Evolutionary conservation across 1,139 yeast genomes (phyloP).

Genomic region (Lizanozyma gosingica): DNA sequence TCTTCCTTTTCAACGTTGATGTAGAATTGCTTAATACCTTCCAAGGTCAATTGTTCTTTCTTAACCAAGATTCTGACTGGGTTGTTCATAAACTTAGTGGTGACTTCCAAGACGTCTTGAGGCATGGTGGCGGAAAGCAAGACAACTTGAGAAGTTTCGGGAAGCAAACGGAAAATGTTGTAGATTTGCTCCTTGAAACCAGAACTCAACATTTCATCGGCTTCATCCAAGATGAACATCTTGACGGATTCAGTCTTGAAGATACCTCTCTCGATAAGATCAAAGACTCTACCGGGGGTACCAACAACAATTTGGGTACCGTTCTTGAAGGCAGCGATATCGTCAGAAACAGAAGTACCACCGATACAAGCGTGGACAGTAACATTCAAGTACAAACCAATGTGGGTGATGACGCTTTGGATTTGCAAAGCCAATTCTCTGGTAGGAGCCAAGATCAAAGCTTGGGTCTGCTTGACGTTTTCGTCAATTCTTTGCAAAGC

Average conservation of each 20-base stretch:
- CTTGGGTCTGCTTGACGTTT: conserved; percentile 73
- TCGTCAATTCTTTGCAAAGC: conserved; percentile 90
- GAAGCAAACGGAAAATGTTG: conserved; percentile 91
- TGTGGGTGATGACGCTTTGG: conserved; percentile 89
- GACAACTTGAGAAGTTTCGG: conserved; percentile 93
- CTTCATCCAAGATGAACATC: conserved; percentile 98
- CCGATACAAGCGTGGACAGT: conserved; percentile 98
- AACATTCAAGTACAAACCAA: conserved; percentile 89
- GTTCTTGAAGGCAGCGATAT: conserved; percentile 81
- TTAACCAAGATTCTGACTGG: conserved; percentile 96
- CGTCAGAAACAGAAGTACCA: conserved; percentile 91
- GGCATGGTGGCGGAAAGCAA: conserved; percentile 98
- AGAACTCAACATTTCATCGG: conserved; percentile 95
- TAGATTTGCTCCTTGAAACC: conserved; percentile 98
- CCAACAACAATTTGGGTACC: conserved; percentile 98
- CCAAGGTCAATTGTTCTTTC: conserved; percentile 96
- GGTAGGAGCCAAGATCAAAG: conserved; percentile 95
- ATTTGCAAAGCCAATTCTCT: conserved; percentile 98
- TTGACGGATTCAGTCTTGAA: conserved; percentile 84
- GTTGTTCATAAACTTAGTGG: conserved; percentile 94
- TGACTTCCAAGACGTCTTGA: conserved; percentile 90
- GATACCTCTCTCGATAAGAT: conserved; percentile 92
- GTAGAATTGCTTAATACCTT: conserved; percentile 96
- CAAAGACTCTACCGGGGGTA: conserved; percentile 98
- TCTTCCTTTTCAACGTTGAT: conserved; percentile 90